These are phyloP conservation scores for Fusarium drepaniforme DNA, from an alignment of 2,329 filamentous ascomycete species.

Conservation along the genomic window DNA sequence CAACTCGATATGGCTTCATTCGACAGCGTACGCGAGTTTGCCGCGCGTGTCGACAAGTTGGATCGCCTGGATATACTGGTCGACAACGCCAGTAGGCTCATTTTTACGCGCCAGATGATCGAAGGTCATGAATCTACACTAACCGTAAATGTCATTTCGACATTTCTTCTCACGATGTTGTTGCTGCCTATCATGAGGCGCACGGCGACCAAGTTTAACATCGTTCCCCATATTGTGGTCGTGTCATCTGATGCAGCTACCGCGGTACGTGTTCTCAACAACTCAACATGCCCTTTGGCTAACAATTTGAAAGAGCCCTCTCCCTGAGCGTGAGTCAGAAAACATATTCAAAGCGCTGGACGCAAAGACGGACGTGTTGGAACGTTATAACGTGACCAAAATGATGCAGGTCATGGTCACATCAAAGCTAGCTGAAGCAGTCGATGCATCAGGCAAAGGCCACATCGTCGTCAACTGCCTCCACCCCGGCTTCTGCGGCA, in stretches of 20 bases:
- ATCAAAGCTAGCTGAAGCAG: constrained; percentile 49
- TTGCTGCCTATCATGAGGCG: constrained; percentile 57
- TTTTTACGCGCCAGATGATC: constrained; percentile 30
- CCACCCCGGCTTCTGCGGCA: constrained; percentile 57
- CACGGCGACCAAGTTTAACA: constrained; percentile 49
- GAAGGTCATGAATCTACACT: constrained; percentile 58
- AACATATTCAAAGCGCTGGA: constrained; percentile 51
- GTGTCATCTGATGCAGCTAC: constrained; percentile 53
- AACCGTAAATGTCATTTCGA: constrained; percentile 61
- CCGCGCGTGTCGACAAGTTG: constrained; percentile 43
- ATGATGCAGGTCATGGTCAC: constrained; percentile 47
- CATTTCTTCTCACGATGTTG: constrained; percentile 57
- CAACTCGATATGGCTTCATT: constrained; percentile 57
- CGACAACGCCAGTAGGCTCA: constrained; percentile 52
- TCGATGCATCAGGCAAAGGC: constrained; percentile 46
- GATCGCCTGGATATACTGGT: constrained; percentile 58
- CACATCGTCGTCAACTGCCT: constrained; percentile 54
- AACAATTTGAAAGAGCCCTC: constrained; percentile 42
- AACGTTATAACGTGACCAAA: constrained; percentile 48
- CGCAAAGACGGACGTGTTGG: constrained; percentile 24
- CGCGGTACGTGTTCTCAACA: constrained; percentile 6
- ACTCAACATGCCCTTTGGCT: background rate
- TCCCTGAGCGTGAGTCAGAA: constrained; percentile 48
- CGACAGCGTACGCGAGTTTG: constrained; percentile 53
- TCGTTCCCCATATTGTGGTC: constrained; percentile 52